Conservation (phyloP, 768 basidiomycete species). For the Pleurotus salmoneostramineus region DNA sequence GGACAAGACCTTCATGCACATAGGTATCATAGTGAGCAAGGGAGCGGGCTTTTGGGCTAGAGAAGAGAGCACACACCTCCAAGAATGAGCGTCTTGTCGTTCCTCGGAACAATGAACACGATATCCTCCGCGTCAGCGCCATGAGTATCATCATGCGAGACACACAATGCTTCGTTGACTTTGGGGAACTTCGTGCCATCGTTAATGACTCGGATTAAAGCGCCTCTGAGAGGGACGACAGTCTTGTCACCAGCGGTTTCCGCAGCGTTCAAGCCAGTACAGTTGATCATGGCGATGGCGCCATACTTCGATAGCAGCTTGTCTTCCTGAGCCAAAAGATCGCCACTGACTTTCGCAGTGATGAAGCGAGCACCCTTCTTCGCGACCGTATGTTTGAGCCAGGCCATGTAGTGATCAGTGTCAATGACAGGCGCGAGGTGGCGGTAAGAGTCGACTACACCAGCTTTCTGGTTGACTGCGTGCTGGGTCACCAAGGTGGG, state of each 20-base stretch:
- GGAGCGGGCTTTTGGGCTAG: too few relatives aligned
- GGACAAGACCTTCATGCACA: constrained; percentile 15
- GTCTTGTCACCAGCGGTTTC: constrained; percentile 28
- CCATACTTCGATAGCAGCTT: constrained; percentile 19
- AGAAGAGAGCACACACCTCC: constrained; percentile 15
- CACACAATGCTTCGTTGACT: constrained; percentile 26
- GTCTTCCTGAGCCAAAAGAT: constrained; percentile 23
- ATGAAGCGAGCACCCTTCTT: constrained; percentile 24
- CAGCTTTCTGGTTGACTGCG: constrained; percentile 22
- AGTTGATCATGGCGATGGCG: constrained; percentile 29
- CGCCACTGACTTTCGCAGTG: constrained; percentile 25
- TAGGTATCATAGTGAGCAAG: neutral
- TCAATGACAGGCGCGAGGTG: constrained; percentile 31
- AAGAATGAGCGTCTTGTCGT: constrained; percentile 29
- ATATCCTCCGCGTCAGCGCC: constrained; percentile 25
- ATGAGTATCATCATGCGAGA: constrained; percentile 26
- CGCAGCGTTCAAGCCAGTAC: constrained; percentile 26
- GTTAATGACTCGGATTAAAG: constrained; percentile 29
- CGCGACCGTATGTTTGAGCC: constrained; percentile 21
- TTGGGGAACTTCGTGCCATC: constrained; percentile 30
- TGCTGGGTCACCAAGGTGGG: constrained; percentile 18
- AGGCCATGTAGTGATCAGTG: constrained; percentile 30
- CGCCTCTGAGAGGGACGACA: constrained; percentile 33
- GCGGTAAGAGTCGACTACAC: constrained; percentile 31
- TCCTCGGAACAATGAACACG: constrained; percentile 32